A percentile compares a stretch with the other conserved stretches of the same genome.
These are phyloP conservation scores for Aspergillus ostianus DNA, from an alignment of 495 filamentous ascomycete species.

Conservation along the genomic window DNA sequence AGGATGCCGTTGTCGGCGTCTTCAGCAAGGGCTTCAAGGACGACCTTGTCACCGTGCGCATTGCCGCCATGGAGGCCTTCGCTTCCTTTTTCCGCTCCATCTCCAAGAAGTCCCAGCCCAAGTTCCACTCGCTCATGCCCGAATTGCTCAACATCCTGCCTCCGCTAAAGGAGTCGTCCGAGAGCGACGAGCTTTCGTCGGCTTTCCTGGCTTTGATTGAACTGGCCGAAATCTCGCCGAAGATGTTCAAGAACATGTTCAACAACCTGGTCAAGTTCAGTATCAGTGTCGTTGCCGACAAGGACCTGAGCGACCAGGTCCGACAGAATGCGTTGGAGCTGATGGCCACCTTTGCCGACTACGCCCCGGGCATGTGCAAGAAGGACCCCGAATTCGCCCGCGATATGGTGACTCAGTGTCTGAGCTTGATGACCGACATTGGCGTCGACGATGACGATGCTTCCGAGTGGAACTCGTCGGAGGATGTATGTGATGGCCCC, in stretches of 20 bases:
- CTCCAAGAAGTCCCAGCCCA: slow-evolving; percentile 77
- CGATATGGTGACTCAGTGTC: slow-evolving; percentile 98
- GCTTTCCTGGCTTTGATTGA: slow-evolving; percentile 90
- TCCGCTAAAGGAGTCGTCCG: slow-evolving; percentile 83
- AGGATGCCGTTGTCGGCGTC: slow-evolving; percentile 75
- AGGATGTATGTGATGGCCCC: slow-evolving; percentile 65
- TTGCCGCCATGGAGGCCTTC: slow-evolving; percentile 95
- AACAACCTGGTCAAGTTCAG: slow-evolving; percentile 87
- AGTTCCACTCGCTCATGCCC: slow-evolving; percentile 82
- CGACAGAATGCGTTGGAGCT: slow-evolving; percentile 94
- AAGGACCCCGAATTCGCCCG: slow-evolving; percentile 86
- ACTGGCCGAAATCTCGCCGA: slow-evolving; percentile 82
- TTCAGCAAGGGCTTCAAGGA: slow-evolving; percentile 93
- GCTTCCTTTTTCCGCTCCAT: slow-evolving; percentile 91
- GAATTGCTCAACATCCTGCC: slow-evolving; percentile 90
- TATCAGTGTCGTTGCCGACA: slow-evolving; percentile 90
- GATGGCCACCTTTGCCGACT: slow-evolving; percentile 98
- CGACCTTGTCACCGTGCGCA: slow-evolving; percentile 73
- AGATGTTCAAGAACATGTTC: slow-evolving; percentile 96
- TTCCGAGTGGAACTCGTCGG: slow-evolving; percentile 85
- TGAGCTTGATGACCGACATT: slow-evolving; percentile 99
- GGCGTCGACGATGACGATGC: slow-evolving; percentile 94
- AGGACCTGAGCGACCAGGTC: slow-evolving; percentile 84
- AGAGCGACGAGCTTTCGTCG: slow-evolving; percentile 85
- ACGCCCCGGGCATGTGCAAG: slow-evolving; percentile 86